These are phyloP conservation scores for Hygrophoropsis aurantiaca DNA, from an alignment of 768 basidiomycete species.

Conservation along the genomic window DNA sequence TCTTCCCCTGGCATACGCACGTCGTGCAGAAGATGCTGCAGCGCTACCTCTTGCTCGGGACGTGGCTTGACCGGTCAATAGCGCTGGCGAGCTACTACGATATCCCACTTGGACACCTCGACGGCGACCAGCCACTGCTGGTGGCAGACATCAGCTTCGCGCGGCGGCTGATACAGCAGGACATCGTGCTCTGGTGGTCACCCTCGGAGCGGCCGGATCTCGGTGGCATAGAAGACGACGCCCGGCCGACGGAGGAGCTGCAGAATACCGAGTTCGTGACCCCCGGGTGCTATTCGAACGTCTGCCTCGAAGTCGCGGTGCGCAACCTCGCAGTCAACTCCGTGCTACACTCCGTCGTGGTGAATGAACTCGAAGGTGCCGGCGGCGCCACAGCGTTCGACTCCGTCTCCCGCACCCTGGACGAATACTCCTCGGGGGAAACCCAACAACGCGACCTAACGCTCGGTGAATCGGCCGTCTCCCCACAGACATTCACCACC, in stretches of 20 bases:
- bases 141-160: slow-evolving; percentile 91
- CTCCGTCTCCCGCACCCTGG: slow-evolving; percentile 85
- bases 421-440: slow-evolving; percentile 76
- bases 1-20: slow-evolving; percentile 87
- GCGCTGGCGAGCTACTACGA: slow-evolving; percentile 89
- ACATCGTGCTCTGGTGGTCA: slow-evolving; percentile 97
- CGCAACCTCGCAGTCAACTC: slow-evolving; percentile 94
- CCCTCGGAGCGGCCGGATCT: slow-evolving; percentile 85
- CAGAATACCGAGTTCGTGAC: slow-evolving; percentile 82
- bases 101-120: slow-evolving; percentile 89
- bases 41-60: slow-evolving; percentile 75
- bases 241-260: slow-evolving; percentile 70
- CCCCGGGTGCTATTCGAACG: slow-evolving; percentile 88
- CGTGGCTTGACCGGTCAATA: slow-evolving; percentile 78
- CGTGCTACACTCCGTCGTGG: slow-evolving; percentile 88
- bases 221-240: slow-evolving; percentile 90
- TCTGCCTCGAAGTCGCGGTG: slow-evolving; percentile 86
- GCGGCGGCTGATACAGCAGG: slow-evolving; percentile 80
- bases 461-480: slow-evolving; percentile 87
- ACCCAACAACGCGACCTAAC: slow-evolving; percentile 62
- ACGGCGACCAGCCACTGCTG: slow-evolving; percentile 85
- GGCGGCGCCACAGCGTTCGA: slow-evolving; percentile 94
- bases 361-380: slow-evolving; percentile 97
- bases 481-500: slow-evolving; percentile 81
- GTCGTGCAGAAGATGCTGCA: slow-evolving; percentile 81